phyloP scores from a whole-genome alignment of 305 asterid species.

The Fraxinus sp. region DNA sequence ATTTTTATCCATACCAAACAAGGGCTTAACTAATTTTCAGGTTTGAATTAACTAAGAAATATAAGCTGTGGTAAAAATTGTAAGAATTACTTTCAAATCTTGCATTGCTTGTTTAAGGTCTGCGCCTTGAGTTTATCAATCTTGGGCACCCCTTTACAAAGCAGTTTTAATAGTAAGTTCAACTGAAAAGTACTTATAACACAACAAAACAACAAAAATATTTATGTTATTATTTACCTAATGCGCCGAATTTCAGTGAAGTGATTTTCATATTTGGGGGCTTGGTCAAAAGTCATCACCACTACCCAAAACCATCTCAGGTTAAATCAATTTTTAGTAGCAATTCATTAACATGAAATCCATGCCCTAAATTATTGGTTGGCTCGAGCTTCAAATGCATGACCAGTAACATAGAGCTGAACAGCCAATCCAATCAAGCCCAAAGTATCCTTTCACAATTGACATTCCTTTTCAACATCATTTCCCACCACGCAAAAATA shows the following conservation, averaged over 20 bases:
- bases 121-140: background rate
- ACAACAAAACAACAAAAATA: background rate
- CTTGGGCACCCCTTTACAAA: background rate
- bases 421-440: background rate
- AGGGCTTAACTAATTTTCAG: background rate
- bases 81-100: background rate
- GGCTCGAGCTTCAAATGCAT: background rate
- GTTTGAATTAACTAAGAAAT: background rate
- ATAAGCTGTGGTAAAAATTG: background rate
- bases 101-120: background rate
- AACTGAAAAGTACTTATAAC: background rate
- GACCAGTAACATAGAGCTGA: background rate
- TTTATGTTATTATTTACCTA: background rate
- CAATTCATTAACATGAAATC: background rate
- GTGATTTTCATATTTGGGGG: background rate
- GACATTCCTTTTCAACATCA: background rate
- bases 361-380: background rate
- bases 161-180: background rate
- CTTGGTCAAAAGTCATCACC: background rate
- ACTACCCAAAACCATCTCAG: background rate
- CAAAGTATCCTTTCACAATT: background rate
- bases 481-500: background rate
- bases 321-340: background rate
- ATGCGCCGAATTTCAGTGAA: background rate
- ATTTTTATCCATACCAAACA: background rate